phyloP scores from a whole-genome alignment of 306 rosid genomes.

The Fragaria iinumae region DNA sequence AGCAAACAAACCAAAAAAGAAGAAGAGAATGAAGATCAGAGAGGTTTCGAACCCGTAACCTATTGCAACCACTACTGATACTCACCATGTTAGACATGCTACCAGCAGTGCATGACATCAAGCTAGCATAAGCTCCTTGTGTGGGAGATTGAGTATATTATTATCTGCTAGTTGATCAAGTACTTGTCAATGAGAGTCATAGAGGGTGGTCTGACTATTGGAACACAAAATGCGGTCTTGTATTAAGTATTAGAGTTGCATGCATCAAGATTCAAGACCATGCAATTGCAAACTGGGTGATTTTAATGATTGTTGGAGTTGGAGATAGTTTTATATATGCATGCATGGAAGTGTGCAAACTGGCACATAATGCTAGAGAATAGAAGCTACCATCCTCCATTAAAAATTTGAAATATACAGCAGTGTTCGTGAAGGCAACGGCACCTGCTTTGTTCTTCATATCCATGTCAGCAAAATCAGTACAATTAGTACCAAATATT shows the following conservation, averaged over 20 bases:
- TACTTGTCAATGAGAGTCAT: not conserved
- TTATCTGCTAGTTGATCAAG: not conserved
- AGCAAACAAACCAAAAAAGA: no score
- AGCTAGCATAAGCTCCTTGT: not conserved
- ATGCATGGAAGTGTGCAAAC: conserved; percentile 3
- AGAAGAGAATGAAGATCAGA: not conserved
- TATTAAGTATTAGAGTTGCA: not conserved
- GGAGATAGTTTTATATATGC: not conserved
- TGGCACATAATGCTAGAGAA: conserved; percentile 11
- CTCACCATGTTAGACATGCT: not conserved
- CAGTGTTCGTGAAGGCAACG: conserved; percentile 82
- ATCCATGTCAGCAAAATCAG: not conserved
- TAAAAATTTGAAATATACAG: not conserved
- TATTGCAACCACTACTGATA: not conserved
- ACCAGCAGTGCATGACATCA: conserved; percentile 1
- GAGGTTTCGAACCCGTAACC: not conserved
- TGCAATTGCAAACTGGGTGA: not conserved
- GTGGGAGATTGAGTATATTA: not conserved
- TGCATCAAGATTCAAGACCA: conserved; percentile 2
- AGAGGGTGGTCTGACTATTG: conserved; percentile 1
- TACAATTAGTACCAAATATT: not conserved
- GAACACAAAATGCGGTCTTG: not conserved
- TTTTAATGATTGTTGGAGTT: conserved; percentile 3
- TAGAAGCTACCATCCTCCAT: conserved; percentile 15
- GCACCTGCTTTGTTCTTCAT: conserved; percentile 30